Conservation (phyloP, 2,329 filamentous ascomycete species). For the Xylaria sp. region DNA sequence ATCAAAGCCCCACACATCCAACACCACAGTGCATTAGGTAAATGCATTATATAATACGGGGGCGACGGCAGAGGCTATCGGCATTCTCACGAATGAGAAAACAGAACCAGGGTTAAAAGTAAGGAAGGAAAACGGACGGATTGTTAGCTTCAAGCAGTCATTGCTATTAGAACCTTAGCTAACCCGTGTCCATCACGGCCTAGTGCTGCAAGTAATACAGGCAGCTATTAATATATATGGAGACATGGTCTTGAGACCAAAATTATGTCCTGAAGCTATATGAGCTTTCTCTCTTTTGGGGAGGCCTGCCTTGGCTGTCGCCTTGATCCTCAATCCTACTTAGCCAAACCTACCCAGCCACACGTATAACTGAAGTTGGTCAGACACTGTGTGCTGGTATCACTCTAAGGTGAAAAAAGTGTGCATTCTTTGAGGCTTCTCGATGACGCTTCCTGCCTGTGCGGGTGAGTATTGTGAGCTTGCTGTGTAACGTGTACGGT, state of each 20-base stretch:
- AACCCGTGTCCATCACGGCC: constrained; percentile 4
- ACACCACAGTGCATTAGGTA: constrained; percentile 29
- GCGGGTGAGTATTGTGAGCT: no score
- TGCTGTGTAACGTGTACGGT: no score
- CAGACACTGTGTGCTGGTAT: neutral
- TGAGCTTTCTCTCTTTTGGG: neutral
- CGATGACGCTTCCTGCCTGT: no score
- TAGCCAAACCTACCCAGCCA: neutral
- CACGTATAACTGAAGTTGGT: neutral
- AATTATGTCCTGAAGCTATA: constrained; percentile 14
- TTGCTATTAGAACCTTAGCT: constrained; percentile 20
- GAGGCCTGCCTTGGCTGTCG: no score
- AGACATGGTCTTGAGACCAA: constrained; percentile 11
- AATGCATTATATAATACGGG: constrained; percentile 22
- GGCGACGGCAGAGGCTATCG: constrained; percentile 23
- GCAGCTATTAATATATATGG: constrained; percentile 3
- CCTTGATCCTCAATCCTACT: no score
- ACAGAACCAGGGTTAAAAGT: constrained; percentile 23
- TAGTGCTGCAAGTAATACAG: constrained; percentile 3
- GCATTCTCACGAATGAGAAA: constrained; percentile 27
- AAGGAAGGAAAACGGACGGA: constrained; percentile 16
- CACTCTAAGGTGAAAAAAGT: neutral
- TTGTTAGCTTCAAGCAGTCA: constrained; percentile 20
- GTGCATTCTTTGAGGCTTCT: no score
- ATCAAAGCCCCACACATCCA: constrained; percentile 28